Evolutionary conservation across 768 basidiomycete species (phyloP).

Genomic region (Psilocybe tampanensis): DNA sequence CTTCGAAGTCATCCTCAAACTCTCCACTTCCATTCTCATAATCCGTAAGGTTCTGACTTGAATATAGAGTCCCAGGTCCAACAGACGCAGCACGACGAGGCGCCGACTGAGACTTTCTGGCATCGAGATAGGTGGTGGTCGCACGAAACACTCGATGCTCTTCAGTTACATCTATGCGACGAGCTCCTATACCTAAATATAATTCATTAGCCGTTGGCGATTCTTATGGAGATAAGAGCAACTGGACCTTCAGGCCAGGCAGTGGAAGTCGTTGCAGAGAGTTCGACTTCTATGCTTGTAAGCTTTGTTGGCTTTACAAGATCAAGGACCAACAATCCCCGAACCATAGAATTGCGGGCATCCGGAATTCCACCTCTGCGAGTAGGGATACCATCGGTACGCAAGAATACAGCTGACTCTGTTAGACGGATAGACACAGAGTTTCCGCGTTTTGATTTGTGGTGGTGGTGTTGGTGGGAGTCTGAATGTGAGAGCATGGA

Average conservation of each 20-base stretch:
- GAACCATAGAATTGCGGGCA: conserved; percentile 53
- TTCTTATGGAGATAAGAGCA: conserved; percentile 18
- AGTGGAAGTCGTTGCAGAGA: conserved; percentile 71
- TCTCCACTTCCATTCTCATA: conserved; percentile 26
- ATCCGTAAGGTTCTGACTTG: conserved; percentile 19
- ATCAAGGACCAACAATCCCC: conserved; percentile 62
- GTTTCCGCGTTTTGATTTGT: conserved; percentile 34
- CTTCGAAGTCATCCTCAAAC: conserved; percentile 28
- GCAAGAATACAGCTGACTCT: conserved; percentile 75
- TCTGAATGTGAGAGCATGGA: background rate
- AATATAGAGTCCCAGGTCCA: conserved; percentile 46
- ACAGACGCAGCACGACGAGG: conserved; percentile 42
- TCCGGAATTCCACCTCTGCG: conserved; percentile 25
- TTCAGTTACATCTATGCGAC: conserved; percentile 77
- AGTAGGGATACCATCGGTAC: conserved; percentile 42
- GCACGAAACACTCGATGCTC: conserved; percentile 75
- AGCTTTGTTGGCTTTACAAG: conserved; percentile 80
- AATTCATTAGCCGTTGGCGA: conserved; percentile 1
- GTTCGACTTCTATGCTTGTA: conserved; percentile 79
- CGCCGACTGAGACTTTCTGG: conserved; percentile 37
- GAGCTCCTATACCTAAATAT: conserved; percentile 61
- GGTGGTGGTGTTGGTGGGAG: background rate
- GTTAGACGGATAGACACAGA: conserved; percentile 62
- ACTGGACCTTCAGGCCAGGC: conserved; percentile 88
- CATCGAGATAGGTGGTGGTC: conserved; percentile 73